phyloP scores from a whole-genome alignment of 2,329 filamentous ascomycete genomes.

The Aspergillus sp. region DNA sequence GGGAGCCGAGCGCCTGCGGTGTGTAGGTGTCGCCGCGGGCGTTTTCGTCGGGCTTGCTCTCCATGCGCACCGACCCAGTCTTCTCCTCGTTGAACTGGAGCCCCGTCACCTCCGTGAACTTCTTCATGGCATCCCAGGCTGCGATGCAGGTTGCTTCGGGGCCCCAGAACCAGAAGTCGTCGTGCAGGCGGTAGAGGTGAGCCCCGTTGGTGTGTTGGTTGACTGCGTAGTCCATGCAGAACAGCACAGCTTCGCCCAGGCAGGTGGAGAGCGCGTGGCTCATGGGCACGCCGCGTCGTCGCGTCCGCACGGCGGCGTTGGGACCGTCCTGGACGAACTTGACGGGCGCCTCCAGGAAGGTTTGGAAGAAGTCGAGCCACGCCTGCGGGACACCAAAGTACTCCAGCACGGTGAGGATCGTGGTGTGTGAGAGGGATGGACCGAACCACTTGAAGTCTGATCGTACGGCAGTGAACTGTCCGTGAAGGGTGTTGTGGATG shows the following conservation, averaged over 20 bases:
- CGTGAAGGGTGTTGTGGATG: slow-evolving; percentile 48
- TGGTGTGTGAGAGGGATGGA: slow-evolving; percentile 58
- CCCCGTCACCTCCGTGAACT: slow-evolving; percentile 57
- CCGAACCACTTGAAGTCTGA: slow-evolving; percentile 61
- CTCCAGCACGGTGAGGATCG: slow-evolving; percentile 56
- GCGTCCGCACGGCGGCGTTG: slow-evolving; percentile 41
- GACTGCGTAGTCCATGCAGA: slow-evolving; percentile 65
- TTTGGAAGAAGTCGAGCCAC: slow-evolving; percentile 60
- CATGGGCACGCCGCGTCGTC: slow-evolving; percentile 60
- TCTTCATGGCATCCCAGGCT: slow-evolving; percentile 59
- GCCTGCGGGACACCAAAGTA: slow-evolving; percentile 58
- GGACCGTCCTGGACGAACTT: slow-evolving; percentile 57
- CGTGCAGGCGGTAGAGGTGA: slow-evolving; percentile 61
- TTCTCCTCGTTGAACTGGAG: slow-evolving; percentile 59
- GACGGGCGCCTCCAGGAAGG: slow-evolving; percentile 60
- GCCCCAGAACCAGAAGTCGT: slow-evolving; percentile 68
- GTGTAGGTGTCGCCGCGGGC: slow-evolving; percentile 5
- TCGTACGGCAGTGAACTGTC: slow-evolving; percentile 54
- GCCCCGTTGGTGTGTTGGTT: slow-evolving; percentile 57
- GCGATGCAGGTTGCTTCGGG: slow-evolving; percentile 53
- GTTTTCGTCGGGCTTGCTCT: slow-evolving; percentile 13
- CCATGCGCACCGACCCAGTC: slow-evolving; percentile 52
- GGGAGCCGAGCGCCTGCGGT: slow-evolving; percentile 5
- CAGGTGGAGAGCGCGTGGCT: slow-evolving; percentile 59
- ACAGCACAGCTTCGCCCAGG: slow-evolving; percentile 61